These are phyloP conservation scores for Urtica urens DNA, from an alignment of 306 rosid species.

Conservation along the genomic window DNA sequence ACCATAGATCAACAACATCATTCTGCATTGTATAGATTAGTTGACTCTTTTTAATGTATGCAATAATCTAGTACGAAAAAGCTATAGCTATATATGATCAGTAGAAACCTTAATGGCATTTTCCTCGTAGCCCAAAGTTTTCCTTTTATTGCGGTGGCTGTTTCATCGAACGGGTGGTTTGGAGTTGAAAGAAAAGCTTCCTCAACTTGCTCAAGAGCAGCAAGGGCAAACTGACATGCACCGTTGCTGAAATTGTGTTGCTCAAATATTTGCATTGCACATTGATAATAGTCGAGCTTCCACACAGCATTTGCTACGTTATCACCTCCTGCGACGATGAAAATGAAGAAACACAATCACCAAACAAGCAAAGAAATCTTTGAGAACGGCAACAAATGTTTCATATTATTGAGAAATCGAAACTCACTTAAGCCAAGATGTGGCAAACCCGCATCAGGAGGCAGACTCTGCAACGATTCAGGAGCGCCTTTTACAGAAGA, in stretches of 20 bases:
- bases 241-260: conserved; percentile 74
- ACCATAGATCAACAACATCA: too few relatives aligned
- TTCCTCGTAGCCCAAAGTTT: conserved; percentile 91
- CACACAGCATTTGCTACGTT: conserved; percentile 46
- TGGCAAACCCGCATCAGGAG: conserved; percentile 45
- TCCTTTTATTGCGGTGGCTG: conserved; percentile 60
- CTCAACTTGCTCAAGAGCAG: conserved; percentile 95
- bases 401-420: conserved; percentile 8
- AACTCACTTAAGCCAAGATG: conserved; percentile 57
- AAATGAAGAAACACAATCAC: too few relatives aligned
- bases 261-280: conserved; percentile 92
- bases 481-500: conserved; percentile 73
- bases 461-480: conserved; percentile 70
- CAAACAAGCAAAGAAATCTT: conserved; percentile 1
- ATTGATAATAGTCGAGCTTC: conserved; percentile 80
- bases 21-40: too few relatives aligned
- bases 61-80: too few relatives aligned
- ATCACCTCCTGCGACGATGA: conserved; percentile 30
- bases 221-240: conserved; percentile 92
- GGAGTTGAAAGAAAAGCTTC: conserved; percentile 44
- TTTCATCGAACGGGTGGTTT: conserved; percentile 35
- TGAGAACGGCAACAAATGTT: too few relatives aligned
- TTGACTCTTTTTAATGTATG: too few relatives aligned
- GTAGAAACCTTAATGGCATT: conserved; percentile 84
- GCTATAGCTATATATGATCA: too few relatives aligned